Base-by-base conservation (phyloP, 306 rosid genomes). In the Ochetophila trinervis region DNA sequence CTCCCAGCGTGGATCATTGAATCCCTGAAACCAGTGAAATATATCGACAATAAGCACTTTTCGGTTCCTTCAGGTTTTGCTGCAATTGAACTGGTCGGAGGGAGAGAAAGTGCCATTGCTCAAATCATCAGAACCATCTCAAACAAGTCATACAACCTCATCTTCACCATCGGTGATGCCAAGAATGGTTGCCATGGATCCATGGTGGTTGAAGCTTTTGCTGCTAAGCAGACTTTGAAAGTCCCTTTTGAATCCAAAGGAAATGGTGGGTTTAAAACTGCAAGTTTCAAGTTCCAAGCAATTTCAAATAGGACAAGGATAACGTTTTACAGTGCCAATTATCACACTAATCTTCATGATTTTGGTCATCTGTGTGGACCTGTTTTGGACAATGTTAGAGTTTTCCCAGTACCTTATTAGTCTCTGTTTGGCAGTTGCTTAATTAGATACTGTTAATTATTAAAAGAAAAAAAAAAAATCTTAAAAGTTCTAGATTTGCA, bases 1-100 rank as follows among this genome's bases (percentile, higher is more conserved):
- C 71, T 85, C 19, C 87, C 90, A 1, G 83, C 85, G 1, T 82
- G 87, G 90, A 79, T 79, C 36, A 42, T 85, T 13, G 87, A 82
- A 50, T 79, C 87, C 45, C 79, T 85, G 4, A 85, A 82, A 54
- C 87, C 90, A 5, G 76, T 85, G 8, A 85, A 74, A 23, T 85
- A 67, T 76, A 53, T 82, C 0, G 85, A 82, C 75, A 68, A 8
- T 6, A 77, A 70, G 63, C 87, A 85, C 75, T 85, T 85, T 71
- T 57, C 62, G 5, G 83, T 85, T 34, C 87, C 87, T 4, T 36
- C 62, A 8, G 87, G 90, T 10, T 30, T 57, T 6, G 74, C 71
- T 2, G 83, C 87, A 2, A 47, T 85, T 9, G 87, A 85, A 40
- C 68, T 85, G 16, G 79, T 79, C 21, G 83, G 77, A 3, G 85